Conservation (phyloP, 768 basidiomycete species). For the Termitomyces sp. region DNA sequence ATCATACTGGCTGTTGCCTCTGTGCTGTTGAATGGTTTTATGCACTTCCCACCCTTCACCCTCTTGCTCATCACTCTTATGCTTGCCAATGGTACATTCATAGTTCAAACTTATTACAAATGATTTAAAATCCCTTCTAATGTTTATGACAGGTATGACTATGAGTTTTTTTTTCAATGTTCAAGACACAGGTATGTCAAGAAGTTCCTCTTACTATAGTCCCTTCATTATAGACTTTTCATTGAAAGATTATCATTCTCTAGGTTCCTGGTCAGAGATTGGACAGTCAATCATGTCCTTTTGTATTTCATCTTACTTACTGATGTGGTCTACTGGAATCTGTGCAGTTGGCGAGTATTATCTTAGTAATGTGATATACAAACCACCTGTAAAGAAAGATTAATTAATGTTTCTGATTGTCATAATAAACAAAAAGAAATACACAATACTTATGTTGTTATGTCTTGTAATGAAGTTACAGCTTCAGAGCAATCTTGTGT, state of each 20-base stretch:
- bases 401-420: too few relatives aligned
- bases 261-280: conserved; percentile 86
- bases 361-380: conserved; percentile 41
- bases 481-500: too few relatives aligned
- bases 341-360: conserved; percentile 70
- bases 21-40: conserved; percentile 61
- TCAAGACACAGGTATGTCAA: conserved; percentile 61
- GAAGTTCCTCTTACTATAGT: not conserved
- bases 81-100: conserved; percentile 58
- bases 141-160: conserved; percentile 59
- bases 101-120: too few relatives aligned
- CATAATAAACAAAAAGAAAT: too few relatives aligned
- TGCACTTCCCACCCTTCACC: conserved; percentile 75
- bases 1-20: conserved; percentile 69
- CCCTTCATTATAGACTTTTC: too few relatives aligned
- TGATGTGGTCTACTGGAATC: conserved; percentile 77
- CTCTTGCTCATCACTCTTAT: conserved; percentile 75
- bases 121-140: conserved; percentile 6
- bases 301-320: conserved; percentile 74
- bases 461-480: too few relatives aligned
- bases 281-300: conserved; percentile 88
- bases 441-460: too few relatives aligned
- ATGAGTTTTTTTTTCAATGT: conserved; percentile 82
- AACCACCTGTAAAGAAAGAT: not conserved
- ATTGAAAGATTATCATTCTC: too few relatives aligned